phyloP scores from a whole-genome alignment of 805 yeast genomes.

The Komagataella pastoris region DNA sequence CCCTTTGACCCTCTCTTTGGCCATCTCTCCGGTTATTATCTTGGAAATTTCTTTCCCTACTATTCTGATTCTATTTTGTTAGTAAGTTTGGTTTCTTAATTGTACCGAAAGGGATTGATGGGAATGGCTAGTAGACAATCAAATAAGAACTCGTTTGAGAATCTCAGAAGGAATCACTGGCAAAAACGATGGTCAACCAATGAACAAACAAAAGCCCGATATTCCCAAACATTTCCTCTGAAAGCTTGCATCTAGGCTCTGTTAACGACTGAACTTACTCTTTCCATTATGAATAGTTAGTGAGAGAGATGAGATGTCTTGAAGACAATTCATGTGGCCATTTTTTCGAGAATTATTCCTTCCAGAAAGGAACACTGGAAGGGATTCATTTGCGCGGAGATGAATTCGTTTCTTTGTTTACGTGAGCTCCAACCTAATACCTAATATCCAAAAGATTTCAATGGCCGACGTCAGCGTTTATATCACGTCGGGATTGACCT shows the following conservation, averaged over 20 bases:
- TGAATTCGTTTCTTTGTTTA: neutral
- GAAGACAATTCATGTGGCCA: neutral
- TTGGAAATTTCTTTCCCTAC: constrained; percentile 3
- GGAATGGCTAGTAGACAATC: neutral
- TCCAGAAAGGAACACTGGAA: neutral
- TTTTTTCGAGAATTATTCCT: neutral
- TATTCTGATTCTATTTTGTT: neutral
- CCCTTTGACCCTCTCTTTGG: neutral
- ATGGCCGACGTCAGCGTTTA: constrained; percentile 32
- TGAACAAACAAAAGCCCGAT: neutral
- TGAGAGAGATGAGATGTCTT: neutral
- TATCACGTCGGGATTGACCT: constrained; percentile 51
- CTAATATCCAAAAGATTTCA: neutral
- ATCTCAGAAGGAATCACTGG: neutral
- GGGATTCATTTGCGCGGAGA: neutral
- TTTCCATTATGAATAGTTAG: neutral
- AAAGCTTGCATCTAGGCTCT: neutral
- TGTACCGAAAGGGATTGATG: neutral
- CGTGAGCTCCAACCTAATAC: neutral
- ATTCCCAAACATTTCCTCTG: neutral
- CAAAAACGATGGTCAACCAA: neutral
- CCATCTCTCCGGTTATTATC: constrained; percentile 1
- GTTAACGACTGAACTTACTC: neutral
- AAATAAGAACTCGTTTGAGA: neutral
- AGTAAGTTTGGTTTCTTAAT: neutral